Evolutionary conservation across 148 eudicot species (phyloP), one percentile per base, ranked within the genome.

Genomic region (Polygonum aviculare): DNA sequence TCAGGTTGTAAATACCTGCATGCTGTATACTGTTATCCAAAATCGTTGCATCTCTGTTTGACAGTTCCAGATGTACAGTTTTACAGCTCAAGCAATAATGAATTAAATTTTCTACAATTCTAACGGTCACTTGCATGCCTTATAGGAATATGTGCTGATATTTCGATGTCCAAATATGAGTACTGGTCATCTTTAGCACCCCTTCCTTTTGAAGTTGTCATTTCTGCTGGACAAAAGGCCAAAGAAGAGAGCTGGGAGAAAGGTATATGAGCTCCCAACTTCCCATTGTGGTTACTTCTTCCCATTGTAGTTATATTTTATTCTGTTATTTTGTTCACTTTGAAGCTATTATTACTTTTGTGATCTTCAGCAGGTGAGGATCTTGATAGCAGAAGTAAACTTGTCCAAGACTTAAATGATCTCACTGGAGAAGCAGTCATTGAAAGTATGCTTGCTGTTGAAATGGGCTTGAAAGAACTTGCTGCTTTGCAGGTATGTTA

Each of bases 111-210:
- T 62, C 41, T 4, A 22, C 69, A 38, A 63, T 65, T 59, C 72
- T 77, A 31, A 76, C 47, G 63, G 38, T 16, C 38, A 12, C 60
- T 54, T 83, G 52, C 22, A 54, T 57, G n/a, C 71, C 76, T 76
- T 79, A 59, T 80, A 93, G 98, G 94, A 76, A 93, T 93, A 36
- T 93, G 92, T 86, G 85, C 90, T 2, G 98, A 93, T 81, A 88
- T 93, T 74, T 94, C 98, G 65, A 78, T 69, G 14, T 84, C 92
- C 41, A 93, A 91, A 80, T 83, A 88, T 77, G 98, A 91, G 74
- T 87, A 91, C 79, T 93, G 98, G 98, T 93, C 98, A 75, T 88
- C 96, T 38, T 81, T 93, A 71, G 98, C 98, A 74, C 96, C 98
- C 80, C 96, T 93, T 86, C 98, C 98, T 75, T 86, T 93, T 72